A percentile compares a stretch with the other conserved stretches of the same genome.
Evolutionary conservation across 805 yeast genomes (phyloP).

Genomic region (Candida coquimbonensis): DNA sequence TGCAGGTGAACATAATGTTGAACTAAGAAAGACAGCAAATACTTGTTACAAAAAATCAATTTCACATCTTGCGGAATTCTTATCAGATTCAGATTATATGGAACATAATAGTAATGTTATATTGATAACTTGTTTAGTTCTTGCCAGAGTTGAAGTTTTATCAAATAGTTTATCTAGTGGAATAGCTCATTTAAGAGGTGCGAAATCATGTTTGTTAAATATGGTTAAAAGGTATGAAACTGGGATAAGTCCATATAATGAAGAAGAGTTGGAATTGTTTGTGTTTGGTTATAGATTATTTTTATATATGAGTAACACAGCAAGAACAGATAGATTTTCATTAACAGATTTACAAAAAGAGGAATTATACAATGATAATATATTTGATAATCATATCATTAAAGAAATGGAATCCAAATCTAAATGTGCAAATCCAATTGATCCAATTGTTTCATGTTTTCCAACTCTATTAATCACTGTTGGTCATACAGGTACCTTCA

Average conservation of each 20-base stretch:
- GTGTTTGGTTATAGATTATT: neutral
- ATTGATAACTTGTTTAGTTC: neutral
- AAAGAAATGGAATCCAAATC: neutral
- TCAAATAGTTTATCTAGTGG: neutral
- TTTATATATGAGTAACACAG: neutral
- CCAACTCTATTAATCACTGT: neutral
- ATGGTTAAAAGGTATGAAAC: neutral
- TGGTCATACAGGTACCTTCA: neutral
- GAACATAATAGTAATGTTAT: neutral
- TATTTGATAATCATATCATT: neutral
- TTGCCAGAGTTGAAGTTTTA: neutral
- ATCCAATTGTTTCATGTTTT: neutral
- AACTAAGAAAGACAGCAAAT: neutral
- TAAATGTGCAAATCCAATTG: neutral
- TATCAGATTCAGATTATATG: neutral
- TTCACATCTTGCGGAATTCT: neutral
- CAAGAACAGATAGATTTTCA: neutral
- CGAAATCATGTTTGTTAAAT: neutral
- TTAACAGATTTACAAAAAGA: neutral
- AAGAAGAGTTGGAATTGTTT: neutral
- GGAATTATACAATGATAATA: neutral
- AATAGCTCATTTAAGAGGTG: slow-evolving; percentile 1
- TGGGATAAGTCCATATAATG: neutral
- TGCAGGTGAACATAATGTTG: neutral
- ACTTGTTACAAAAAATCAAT: neutral